phyloP scores from a whole-genome alignment of 225 moss, liverwort and hornwort species.

The Rhytidiadelphus loreus region DNA sequence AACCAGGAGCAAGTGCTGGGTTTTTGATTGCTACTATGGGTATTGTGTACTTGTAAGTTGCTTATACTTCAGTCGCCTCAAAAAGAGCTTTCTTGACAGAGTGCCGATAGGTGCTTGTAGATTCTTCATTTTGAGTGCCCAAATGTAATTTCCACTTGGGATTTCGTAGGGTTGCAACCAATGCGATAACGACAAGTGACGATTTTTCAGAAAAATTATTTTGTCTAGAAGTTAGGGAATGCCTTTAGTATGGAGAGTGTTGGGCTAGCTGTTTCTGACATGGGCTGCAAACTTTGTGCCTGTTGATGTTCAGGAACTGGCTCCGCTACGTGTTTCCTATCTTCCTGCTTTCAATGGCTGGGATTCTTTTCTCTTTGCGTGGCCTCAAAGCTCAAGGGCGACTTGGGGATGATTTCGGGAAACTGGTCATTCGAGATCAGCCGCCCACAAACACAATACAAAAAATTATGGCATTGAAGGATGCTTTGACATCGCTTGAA shows the following conservation, averaged over 20 bases:
- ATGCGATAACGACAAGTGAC: not conserved
- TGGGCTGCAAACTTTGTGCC: not conserved
- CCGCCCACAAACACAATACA: slow-evolving; percentile 88
- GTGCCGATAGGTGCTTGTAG: not conserved
- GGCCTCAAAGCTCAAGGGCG: slow-evolving; percentile 59
- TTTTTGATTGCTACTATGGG: slow-evolving; percentile 58
- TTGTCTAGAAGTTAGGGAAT: not conserved
- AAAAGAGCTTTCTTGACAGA: not conserved
- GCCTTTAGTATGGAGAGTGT: not conserved
- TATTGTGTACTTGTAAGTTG: slow-evolving; percentile 71
- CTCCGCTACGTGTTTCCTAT: slow-evolving; percentile 63
- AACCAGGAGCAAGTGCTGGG: slow-evolving; percentile 55
- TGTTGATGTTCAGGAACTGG: slow-evolving; percentile 64
- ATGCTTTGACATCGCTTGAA: slow-evolving; percentile 71
- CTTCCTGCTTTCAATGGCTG: slow-evolving; percentile 55
- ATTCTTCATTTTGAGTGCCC: not conserved
- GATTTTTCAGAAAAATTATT: not conserved
- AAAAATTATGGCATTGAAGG: slow-evolving; percentile 84
- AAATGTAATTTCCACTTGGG: not conserved
- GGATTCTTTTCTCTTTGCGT: slow-evolving; percentile 44
- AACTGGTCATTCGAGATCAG: slow-evolving; percentile 75
- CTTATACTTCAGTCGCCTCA: not conserved
- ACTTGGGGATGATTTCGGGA: slow-evolving; percentile 62
- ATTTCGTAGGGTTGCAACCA: not conserved
- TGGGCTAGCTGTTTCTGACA: not conserved